phyloP scores from a whole-genome alignment of 148 eudicot genomes.

The Hydrangea macrophylla region DNA sequence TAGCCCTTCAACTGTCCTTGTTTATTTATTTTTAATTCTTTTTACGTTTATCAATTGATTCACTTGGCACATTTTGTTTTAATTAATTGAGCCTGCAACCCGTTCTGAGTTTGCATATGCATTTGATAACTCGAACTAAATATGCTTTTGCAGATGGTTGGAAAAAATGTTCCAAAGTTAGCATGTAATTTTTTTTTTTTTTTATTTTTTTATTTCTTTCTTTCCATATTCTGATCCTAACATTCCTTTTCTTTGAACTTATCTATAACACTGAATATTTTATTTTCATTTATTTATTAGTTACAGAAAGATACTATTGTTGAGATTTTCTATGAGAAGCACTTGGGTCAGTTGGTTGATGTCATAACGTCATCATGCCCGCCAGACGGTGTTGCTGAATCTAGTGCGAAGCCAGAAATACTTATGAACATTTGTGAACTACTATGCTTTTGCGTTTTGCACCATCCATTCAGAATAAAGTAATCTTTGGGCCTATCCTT shows the following conservation, averaged over 20 bases:
- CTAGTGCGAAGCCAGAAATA: constrained; percentile 73
- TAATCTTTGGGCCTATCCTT: constrained; percentile 28
- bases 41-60: background rate
- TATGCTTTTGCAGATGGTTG: background rate
- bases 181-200: no score
- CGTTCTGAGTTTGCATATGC: background rate
- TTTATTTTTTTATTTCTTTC: no score
- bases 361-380: constrained; percentile 72
- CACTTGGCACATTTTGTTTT: background rate
- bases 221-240: no score
- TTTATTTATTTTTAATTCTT: no score
- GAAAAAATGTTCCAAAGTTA: no score
- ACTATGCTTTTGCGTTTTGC: constrained; percentile 84
- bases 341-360: constrained; percentile 80
- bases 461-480: constrained; percentile 89
- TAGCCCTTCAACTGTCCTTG: no score
- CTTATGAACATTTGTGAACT: constrained; percentile 76
- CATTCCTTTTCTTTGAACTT: background rate
- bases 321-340: constrained; percentile 90
- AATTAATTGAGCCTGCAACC: background rate
- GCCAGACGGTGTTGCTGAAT: constrained; percentile 25
- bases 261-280: background rate
- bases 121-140: no score
- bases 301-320: constrained; percentile 82
- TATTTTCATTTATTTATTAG: constrained; percentile 5